These are phyloP conservation scores for Entomortierella beljakovae DNA, from an alignment of 192 early-diverging fungal species.

Conservation along the genomic window DNA sequence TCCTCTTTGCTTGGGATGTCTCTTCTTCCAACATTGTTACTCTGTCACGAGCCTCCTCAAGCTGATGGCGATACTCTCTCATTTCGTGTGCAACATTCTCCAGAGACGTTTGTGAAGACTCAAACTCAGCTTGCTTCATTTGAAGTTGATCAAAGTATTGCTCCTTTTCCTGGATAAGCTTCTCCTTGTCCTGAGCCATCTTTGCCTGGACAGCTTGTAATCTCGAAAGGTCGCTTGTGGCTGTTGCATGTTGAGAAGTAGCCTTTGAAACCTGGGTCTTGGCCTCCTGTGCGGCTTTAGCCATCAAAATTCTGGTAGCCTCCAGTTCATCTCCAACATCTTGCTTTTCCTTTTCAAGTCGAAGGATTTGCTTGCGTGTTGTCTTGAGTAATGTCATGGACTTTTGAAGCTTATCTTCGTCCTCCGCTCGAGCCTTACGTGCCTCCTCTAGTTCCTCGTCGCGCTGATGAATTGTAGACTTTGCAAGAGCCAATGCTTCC, in stretches of 20 bases:
- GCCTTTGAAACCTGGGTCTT: constrained; percentile 30
- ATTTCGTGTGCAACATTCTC: constrained; percentile 68
- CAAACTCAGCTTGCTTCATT: constrained; percentile 69
- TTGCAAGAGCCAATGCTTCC: constrained; percentile 60
- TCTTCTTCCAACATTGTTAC: constrained; percentile 66
- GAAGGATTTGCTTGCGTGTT: constrained; percentile 63
- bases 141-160: constrained; percentile 67
- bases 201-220: constrained; percentile 53
- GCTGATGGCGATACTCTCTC: constrained; percentile 56
- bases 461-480: constrained; percentile 59
- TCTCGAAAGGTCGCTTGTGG: constrained; percentile 50
- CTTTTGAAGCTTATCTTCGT: constrained; percentile 63
- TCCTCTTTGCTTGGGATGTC: constrained; percentile 41
- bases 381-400: constrained; percentile 56
- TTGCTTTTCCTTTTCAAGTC: constrained; percentile 64
- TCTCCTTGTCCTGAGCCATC: constrained; percentile 59
- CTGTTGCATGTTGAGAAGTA: constrained; percentile 34
- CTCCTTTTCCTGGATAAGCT: constrained; percentile 59
- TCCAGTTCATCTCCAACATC: constrained; percentile 57
- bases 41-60: constrained; percentile 64
- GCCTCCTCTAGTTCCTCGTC: constrained; percentile 55
- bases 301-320: constrained; percentile 28
- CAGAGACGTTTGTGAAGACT: constrained; percentile 66
- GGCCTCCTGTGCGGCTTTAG: constrained; percentile 45
- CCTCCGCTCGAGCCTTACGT: constrained; percentile 51